Percentiles rank a stretch among this genome's conserved stretches.
These are phyloP conservation scores for Penicillium mononematosum DNA, from an alignment of 495 filamentous ascomycete genomes.

Conservation along the genomic window DNA sequence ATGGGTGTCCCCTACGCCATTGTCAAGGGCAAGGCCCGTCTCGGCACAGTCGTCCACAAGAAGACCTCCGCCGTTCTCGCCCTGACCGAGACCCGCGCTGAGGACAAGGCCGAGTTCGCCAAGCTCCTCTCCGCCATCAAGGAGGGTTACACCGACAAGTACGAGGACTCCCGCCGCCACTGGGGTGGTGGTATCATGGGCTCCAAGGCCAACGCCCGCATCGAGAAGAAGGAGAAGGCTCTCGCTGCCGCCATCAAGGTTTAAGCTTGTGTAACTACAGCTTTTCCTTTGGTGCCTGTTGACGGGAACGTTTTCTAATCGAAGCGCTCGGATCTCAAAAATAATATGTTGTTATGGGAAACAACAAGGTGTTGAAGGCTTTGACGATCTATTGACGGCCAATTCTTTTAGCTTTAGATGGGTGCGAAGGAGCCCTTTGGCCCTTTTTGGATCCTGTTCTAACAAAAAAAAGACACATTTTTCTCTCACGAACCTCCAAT, in stretches of 20 bases:
- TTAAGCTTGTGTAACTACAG: constrained; percentile 50
- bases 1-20: constrained; percentile 99
- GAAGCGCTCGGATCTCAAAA: constrained; percentile 24
- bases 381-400: constrained; percentile 35
- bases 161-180: constrained; percentile 86
- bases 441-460: constrained; percentile 28
- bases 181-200: constrained; percentile 99
- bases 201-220: constrained; percentile 87
- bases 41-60: constrained; percentile 99
- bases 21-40: constrained; percentile 98
- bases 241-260: constrained; percentile 93
- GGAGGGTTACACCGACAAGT: constrained; percentile 96
- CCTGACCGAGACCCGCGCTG: constrained; percentile 90
- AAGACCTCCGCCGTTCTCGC: constrained; percentile 98
- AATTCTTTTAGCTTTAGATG: constrained; percentile 41
- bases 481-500: constrained; percentile 31
- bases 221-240: constrained; percentile 96
- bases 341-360: constrained; percentile 26
- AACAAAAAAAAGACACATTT: constrained; percentile 28
- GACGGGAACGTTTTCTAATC: constrained; percentile 26
- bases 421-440: constrained; percentile 31
- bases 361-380: constrained; percentile 31
- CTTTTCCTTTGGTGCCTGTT: constrained; percentile 25
- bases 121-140: constrained; percentile 96
- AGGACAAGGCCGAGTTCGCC: constrained; percentile 96